These are phyloP conservation scores for Prototheca wickerhamii DNA, from an alignment of 163 green algal genomes.

Conservation along the genomic window DNA sequence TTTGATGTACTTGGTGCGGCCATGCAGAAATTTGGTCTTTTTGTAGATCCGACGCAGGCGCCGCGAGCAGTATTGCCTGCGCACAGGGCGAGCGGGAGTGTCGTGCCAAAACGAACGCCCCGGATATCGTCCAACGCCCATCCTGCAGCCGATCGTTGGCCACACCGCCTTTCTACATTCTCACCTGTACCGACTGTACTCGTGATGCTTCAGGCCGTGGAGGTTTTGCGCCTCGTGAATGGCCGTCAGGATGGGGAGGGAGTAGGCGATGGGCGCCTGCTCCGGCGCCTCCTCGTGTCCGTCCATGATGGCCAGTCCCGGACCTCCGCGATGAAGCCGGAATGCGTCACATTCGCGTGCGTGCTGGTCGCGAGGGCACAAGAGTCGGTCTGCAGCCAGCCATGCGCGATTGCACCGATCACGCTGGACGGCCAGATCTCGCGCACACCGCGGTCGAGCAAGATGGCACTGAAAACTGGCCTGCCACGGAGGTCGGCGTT, in stretches of 20 bases:
- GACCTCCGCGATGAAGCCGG: background rate
- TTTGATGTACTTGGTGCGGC: constrained; percentile 61
- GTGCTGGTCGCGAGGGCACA: background rate
- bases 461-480: no score
- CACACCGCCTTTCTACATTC: background rate
- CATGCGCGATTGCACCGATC: no score
- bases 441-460: no score
- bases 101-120: background rate
- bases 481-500: no score
- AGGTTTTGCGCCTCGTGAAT: constrained; percentile 62
- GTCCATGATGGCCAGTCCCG: background rate
- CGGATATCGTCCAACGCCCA: background rate
- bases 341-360: background rate
- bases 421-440: no score
- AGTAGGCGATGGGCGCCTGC: constrained; percentile 6
- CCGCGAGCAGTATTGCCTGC: constrained; percentile 70
- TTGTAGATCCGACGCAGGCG: constrained; percentile 62
- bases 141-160: background rate
- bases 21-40: constrained; percentile 65
- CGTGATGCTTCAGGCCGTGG: constrained; percentile 75
- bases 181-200: constrained; percentile 81
- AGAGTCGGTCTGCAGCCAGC: background rate
- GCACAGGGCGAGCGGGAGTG: background rate
- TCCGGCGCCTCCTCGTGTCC: constrained; percentile 1
- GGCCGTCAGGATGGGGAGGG: constrained; percentile 36